phyloP scores from a whole-genome alignment of 352 stramenopile species.

The Aphanomyces euteiches region DNA sequence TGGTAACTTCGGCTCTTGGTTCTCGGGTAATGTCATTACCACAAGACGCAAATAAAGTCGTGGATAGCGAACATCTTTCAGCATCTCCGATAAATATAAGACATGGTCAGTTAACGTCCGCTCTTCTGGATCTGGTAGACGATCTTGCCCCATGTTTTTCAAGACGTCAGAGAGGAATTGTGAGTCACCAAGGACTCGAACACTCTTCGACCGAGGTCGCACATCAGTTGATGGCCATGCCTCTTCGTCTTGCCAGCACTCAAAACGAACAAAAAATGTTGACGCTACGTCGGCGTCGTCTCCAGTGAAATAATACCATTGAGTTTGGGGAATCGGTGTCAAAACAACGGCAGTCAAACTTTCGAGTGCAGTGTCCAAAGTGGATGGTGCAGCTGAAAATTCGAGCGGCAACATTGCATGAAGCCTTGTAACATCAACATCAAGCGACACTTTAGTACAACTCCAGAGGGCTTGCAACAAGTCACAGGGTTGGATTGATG shows the following conservation, averaged over 20 bases:
- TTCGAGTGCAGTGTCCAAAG: conserved; percentile 70
- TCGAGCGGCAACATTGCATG: conserved; percentile 75
- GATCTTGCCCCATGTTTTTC: conserved; percentile 6
- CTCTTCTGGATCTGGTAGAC: neutral
- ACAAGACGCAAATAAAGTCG: conserved; percentile 26
- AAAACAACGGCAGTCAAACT: conserved; percentile 58
- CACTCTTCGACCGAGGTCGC: conserved; percentile 24
- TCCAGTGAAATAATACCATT: conserved; percentile 82
- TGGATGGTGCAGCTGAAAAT: conserved; percentile 35
- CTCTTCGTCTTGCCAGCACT: conserved; percentile 57
- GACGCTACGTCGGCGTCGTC: conserved; percentile 57
- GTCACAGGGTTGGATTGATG: conserved; percentile 75
- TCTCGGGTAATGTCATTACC: conserved; percentile 19
- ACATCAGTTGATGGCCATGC: neutral
- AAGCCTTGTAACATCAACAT: conserved; percentile 84
- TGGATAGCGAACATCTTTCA: neutral
- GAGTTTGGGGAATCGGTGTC: conserved; percentile 58
- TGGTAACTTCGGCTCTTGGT: conserved; percentile 66
- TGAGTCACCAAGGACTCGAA: conserved; percentile 16
- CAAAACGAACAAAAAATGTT: conserved; percentile 83
- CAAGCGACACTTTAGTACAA: conserved; percentile 77
- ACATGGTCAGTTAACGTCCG: conserved; percentile 13
- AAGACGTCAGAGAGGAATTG: conserved; percentile 19
- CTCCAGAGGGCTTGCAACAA: conserved; percentile 82
- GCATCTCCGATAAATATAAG: neutral